phyloP scores from a whole-genome alignment of 2,329 filamentous ascomycete genomes.

The Monosporascus sp. region DNA sequence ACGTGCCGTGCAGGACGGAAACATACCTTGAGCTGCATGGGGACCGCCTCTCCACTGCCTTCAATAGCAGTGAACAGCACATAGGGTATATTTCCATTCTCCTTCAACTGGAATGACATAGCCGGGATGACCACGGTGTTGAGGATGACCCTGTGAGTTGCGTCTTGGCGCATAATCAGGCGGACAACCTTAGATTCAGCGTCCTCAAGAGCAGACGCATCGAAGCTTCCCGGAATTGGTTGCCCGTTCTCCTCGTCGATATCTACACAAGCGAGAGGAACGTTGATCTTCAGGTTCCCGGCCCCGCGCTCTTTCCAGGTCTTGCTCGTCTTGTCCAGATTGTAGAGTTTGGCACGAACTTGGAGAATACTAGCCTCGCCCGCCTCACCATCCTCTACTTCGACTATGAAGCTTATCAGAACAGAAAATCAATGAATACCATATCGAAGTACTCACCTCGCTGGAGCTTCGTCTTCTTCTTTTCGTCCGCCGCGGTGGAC shows the following conservation, averaged over 20 bases:
- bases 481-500: conserved; percentile 32
- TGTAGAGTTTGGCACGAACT: conserved; percentile 79
- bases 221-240: conserved; percentile 48
- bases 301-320: conserved; percentile 88
- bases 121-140: conserved; percentile 77
- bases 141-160: conserved; percentile 77
- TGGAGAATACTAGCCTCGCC: conserved; percentile 70
- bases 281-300: conserved; percentile 81
- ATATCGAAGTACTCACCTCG: conserved; percentile 51
- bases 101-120: conserved; percentile 74
- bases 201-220: conserved; percentile 45
- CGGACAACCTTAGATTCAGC: conserved; percentile 55
- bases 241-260: conserved; percentile 44
- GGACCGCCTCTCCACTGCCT: conserved; percentile 48
- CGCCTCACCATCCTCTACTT: conserved; percentile 80
- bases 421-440: conserved; percentile 19
- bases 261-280: conserved; percentile 51
- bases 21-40: conserved; percentile 56
- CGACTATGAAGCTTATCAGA: conserved; percentile 38
- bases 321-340: conserved; percentile 61
- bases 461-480: conserved; percentile 61
- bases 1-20: not conserved
- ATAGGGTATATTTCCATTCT: conserved; percentile 64
- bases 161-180: conserved; percentile 86
- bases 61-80: conserved; percentile 63